Base-by-base conservation (phyloP, 495 filamentous ascomycete genomes). In the Thozetella sp. region DNA sequence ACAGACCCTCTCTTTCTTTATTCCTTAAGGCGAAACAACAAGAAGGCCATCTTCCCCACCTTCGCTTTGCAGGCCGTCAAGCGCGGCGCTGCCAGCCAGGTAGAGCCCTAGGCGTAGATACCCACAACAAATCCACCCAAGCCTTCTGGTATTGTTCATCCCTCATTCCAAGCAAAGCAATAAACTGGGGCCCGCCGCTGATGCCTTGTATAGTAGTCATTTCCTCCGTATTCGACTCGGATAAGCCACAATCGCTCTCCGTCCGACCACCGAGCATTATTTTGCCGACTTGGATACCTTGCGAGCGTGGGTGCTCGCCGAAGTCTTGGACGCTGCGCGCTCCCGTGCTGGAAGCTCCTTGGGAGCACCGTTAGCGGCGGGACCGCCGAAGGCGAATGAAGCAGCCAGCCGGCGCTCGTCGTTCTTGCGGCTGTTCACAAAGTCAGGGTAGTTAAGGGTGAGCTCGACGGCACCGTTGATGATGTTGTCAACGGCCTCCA, bases 401-500 rank as follows among this genome's bases (percentile, higher is more conserved):
- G 97, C 93, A 27, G 90, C 82, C 63, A 99, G 84, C 55, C 93
- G 83, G 63, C 95, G 84, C 86, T 99, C 95, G 10, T 79, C 87
- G 80, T 99, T 99, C 68, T 88, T 77, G 65, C 95, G 83, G 54
- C 84, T 80, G 80, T 99, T 99, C 80, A 99, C 94, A 73, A 98
- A 97, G 78, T 99, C 96, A 50, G 96, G 96, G 78, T 98, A 96
- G 83, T 99, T 97, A 66, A 98, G 86, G 56, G 95, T 99, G 74
- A 98, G 79, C 83, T 99, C 95, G 60, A 93, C 91, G 2, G 91
- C 90, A 64, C 95, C 95, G 76, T 90, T 94, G 69, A 97, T 88
- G 72, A 99, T 95, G 78, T 93, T 85, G 79, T 99, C 95, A 43
- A 90, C 93, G 51, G 95, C 95, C 78, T 99, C 95, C 19, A 97